Evolutionary conservation across 2,329 filamentous ascomycete species (phyloP), one percentile per base, ranked within the genome.

Genomic region (Ophiostoma himal-ulmi): DNA sequence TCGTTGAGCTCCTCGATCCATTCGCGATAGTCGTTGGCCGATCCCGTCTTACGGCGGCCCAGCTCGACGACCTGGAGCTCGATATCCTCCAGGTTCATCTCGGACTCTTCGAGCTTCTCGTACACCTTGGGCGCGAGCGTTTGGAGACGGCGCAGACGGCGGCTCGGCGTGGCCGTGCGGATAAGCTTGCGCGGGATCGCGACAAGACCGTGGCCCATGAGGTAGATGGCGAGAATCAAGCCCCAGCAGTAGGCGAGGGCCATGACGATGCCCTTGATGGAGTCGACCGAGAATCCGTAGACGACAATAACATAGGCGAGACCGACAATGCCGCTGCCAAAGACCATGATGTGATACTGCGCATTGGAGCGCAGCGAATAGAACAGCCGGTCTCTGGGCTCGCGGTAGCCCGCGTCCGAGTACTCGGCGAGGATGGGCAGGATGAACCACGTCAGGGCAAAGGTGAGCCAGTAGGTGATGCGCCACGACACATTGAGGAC

Each of bases 1-100:
- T 98, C 94, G 2, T 88, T 89, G 41, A 99, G 82, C 77, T 99
- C 95, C 74, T 98, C 94, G 74, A 99, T 96, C 95, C 95, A 99
- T 75, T 97, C 94, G 74, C 89, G 88, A 76, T 94, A 95, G 60
- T 91, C 86, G 70, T 83, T 82, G 5, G 92, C 89, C 34, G 88
- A 91, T 20, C 91, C 92, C 2, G 87, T 89, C 82, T 97, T 97
- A 74, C 93, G 87, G 74, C 89, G 88, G 74, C 89, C 88, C 57
- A 99, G 83, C 77, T 95, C 91, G 26, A 85, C 81, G 2, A 98
- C 90, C 77, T 96, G 92, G 3, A 86, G 83, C 78, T 97, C 94
- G 20, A 97, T 82, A 72, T 92, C 89, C 74, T 96, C 92, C 22
- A 98, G 81, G 71, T 88, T 89, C 66, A 91, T 85, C 71, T 93